These are phyloP conservation scores for Penicillium hesseltinei DNA, from an alignment of 2,329 filamentous ascomycete species.

Conservation along the genomic window DNA sequence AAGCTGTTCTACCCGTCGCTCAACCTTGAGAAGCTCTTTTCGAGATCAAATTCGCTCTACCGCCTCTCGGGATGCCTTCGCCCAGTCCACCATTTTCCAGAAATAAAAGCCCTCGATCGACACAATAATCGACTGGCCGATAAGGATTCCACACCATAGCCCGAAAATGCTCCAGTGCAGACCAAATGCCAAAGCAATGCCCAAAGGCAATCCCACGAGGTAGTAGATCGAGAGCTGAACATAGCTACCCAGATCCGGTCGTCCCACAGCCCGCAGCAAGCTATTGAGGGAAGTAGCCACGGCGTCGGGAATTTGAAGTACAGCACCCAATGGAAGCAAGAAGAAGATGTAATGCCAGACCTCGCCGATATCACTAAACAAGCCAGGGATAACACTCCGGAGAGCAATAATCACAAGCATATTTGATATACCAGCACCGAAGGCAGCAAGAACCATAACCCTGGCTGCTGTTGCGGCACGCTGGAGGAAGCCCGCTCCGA, in stretches of 20 bases:
- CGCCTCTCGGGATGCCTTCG: conserved; percentile 8
- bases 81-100: conserved; percentile 13
- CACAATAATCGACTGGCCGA: conserved; percentile 61
- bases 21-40: not conserved
- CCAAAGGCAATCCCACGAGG: conserved; percentile 73
- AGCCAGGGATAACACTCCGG: conserved; percentile 66
- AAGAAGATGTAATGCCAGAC: conserved; percentile 64
- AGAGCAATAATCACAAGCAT: conserved; percentile 63
- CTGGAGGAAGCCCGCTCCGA: conserved; percentile 74
- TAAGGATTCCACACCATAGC: conserved; percentile 70
- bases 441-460: conserved; percentile 65
- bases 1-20: not conserved
- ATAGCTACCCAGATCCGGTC: conserved; percentile 81
- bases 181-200: conserved; percentile 71
- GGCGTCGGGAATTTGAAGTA: conserved; percentile 83
- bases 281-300: conserved; percentile 74
- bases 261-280: conserved; percentile 77
- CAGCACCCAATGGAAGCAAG: conserved; percentile 72
- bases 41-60: conserved; percentile 3
- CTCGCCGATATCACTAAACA: conserved; percentile 68
- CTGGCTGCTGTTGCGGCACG: conserved; percentile 74
- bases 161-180: conserved; percentile 72
- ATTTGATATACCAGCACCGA: conserved; percentile 72
- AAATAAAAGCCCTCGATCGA: conserved; percentile 56
- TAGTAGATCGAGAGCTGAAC: conserved; percentile 83